phyloP scores from a whole-genome alignment of 805 yeast genomes.

The Debaryomyces castellii region DNA sequence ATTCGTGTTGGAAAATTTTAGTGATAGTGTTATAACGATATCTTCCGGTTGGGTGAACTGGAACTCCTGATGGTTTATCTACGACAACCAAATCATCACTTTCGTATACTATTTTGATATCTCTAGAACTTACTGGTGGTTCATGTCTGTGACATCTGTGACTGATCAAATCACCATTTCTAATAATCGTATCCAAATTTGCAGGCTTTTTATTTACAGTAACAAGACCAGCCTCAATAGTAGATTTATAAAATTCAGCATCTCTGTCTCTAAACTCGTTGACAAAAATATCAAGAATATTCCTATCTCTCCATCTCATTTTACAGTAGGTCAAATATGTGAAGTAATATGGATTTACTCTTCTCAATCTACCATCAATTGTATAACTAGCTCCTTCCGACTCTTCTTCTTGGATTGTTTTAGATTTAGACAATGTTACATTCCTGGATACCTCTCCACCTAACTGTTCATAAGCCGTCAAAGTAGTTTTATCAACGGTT shows the following conservation, averaged over 20 bases:
- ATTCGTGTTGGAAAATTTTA: constrained; percentile 70
- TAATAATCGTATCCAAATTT: constrained; percentile 57
- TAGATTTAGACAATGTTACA: constrained; percentile 19
- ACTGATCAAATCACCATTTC: constrained; percentile 79
- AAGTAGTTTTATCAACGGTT: constrained; percentile 41
- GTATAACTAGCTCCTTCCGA: constrained; percentile 57
- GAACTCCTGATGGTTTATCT: constrained; percentile 92
- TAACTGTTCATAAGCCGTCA: constrained; percentile 40
- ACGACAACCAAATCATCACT: constrained; percentile 77
- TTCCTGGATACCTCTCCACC: constrained; percentile 31
- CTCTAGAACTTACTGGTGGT: constrained; percentile 68
- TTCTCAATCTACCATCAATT: constrained; percentile 61
- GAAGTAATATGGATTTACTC: constrained; percentile 82
- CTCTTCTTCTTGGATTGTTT: constrained; percentile 53
- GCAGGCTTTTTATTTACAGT: constrained; percentile 69
- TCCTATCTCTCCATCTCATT: constrained; percentile 85
- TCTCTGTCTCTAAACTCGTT: constrained; percentile 83
- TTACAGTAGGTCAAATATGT: constrained; percentile 92
- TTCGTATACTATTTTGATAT: constrained; percentile 67
- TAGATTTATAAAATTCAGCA: constrained; percentile 58
- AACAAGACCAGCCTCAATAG: constrained; percentile 63
- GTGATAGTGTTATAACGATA: constrained; percentile 75
- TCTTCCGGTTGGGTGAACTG: constrained; percentile 94
- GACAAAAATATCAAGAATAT: constrained; percentile 74
- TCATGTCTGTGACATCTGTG: constrained; percentile 88